Conservation (phyloP, 2,329 filamentous ascomycete species). For the Xylaria sp. region DNA sequence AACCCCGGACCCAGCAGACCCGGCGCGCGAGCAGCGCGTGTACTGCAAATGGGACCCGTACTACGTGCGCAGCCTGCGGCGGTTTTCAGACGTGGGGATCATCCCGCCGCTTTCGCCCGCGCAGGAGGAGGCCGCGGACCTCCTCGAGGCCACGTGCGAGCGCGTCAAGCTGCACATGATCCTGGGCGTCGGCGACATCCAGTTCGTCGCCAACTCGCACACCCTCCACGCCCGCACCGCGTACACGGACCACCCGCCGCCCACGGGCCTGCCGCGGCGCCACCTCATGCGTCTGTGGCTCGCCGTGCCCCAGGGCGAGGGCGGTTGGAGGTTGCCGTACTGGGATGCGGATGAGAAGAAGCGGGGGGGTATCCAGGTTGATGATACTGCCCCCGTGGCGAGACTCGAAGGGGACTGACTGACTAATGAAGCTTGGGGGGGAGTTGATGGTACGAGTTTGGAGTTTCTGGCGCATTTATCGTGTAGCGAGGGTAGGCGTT, state of each 20-base stretch:
- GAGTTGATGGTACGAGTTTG: background rate
- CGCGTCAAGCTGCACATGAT: constrained; percentile 84
- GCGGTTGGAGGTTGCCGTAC: constrained; percentile 87
- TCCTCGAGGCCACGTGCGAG: constrained; percentile 82
- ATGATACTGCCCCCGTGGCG: constrained; percentile 79
- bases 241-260: constrained; percentile 74
- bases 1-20: constrained; percentile 54
- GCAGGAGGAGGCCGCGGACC: constrained; percentile 73
- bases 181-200: constrained; percentile 86
- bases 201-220: constrained; percentile 85
- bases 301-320: constrained; percentile 82
- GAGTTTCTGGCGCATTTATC: constrained; percentile 24
- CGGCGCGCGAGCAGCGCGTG: constrained; percentile 70
- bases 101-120: constrained; percentile 77
- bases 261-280: constrained; percentile 73
- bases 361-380: constrained; percentile 87
- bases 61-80: constrained; percentile 79
- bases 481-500: background rate
- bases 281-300: constrained; percentile 89
- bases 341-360: constrained; percentile 86
- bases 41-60: constrained; percentile 94
- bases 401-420: constrained; percentile 78
- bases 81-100: constrained; percentile 78
- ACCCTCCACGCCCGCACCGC: constrained; percentile 83
- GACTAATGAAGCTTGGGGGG: background rate